Evolutionary conservation across 2,329 filamentous ascomycete genomes (phyloP).

Genomic region (Claviceps paspali): DNA sequence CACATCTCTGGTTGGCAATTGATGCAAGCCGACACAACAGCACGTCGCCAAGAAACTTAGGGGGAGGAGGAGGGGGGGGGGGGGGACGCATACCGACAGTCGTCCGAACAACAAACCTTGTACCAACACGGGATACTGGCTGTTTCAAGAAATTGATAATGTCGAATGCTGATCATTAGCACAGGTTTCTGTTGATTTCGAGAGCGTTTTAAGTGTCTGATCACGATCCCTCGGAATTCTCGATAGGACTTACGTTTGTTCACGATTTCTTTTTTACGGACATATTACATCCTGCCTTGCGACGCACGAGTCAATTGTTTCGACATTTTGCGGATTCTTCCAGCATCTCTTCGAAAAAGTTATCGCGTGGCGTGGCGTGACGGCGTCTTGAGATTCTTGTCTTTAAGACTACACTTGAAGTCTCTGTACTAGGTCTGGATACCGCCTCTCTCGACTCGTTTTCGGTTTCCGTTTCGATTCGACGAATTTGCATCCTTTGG

Average conservation of each 20-base stretch:
- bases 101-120: background rate
- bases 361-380: slow-evolving; percentile 23
- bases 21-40: background rate
- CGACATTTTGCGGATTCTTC: slow-evolving; percentile 9
- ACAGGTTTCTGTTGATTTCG: slow-evolving; percentile 25
- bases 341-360: slow-evolving; percentile 18
- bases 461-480: slow-evolving; percentile 16
- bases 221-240: slow-evolving; percentile 25
- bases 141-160: background rate
- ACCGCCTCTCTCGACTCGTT: slow-evolving; percentile 20
- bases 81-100: background rate
- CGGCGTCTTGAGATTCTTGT: slow-evolving; percentile 23
- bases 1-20: background rate
- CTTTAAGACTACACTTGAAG: slow-evolving; percentile 23
- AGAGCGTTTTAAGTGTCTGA: slow-evolving; percentile 24
- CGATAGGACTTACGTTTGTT: slow-evolving; percentile 21
- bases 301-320: slow-evolving; percentile 7
- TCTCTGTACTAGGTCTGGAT: slow-evolving; percentile 22
- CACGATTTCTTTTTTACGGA: slow-evolving; percentile 12
- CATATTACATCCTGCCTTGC: slow-evolving; percentile 13
- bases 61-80: no score
- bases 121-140: background rate
- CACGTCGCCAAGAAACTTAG: no score
- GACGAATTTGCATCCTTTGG: slow-evolving; percentile 14
- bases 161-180: slow-evolving; percentile 11